Conservation (phyloP, 345 rosid species). For the Salix suchowensis region DNA sequence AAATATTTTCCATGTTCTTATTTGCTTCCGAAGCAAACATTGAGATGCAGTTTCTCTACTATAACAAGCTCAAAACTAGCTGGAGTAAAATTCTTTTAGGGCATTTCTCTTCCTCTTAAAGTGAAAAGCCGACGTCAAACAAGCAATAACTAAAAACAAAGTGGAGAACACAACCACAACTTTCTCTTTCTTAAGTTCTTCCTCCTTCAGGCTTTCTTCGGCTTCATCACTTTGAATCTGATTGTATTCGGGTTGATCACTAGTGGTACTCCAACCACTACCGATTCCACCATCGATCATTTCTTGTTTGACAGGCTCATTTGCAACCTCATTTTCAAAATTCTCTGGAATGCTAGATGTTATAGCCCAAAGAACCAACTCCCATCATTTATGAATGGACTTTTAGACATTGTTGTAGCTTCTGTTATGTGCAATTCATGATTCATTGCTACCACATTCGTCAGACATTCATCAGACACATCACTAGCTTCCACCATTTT, state of each 20-base stretch:
- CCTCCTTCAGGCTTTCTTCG: slow-evolving; percentile 2
- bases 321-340: slow-evolving; percentile 3
- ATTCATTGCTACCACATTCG: slow-evolving; percentile 2
- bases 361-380: neutral
- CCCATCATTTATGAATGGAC: neutral
- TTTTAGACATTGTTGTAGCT: slow-evolving; percentile 5
- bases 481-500: slow-evolving; percentile 1
- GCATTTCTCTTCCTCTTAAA: slow-evolving; percentile 12
- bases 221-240: slow-evolving; percentile 10
- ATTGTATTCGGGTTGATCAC: neutral
- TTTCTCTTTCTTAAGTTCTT: slow-evolving; percentile 9
- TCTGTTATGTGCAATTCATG: slow-evolving; percentile 2
- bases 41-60: neutral
- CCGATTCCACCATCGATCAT: neutral
- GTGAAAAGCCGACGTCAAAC: slow-evolving; percentile 6
- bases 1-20: neutral
- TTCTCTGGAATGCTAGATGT: neutral
- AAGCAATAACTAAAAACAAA: slow-evolving; percentile 16
- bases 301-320: slow-evolving; percentile 10
- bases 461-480: neutral
- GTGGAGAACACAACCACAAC: slow-evolving; percentile 4
- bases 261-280: neutral
- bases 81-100: neutral
- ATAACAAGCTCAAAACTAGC: neutral
- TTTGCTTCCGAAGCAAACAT: slow-evolving; percentile 3